phyloP scores from a whole-genome alignment of 2,329 filamentous ascomycete genomes.

The Aureobasidium sp. region DNA sequence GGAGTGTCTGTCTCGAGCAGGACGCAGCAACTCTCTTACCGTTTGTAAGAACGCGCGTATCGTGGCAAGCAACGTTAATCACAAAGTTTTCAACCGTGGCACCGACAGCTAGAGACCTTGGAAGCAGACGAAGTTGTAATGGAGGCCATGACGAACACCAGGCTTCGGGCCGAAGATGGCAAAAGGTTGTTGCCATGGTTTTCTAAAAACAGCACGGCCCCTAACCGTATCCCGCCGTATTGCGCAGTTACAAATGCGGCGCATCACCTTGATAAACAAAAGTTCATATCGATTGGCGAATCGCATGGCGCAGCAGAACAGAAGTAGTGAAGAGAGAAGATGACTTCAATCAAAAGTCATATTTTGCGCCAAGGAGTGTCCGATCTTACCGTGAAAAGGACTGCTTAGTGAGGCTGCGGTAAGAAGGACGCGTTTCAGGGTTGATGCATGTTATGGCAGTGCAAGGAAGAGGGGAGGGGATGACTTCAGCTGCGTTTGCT shows the following conservation, averaged over 20 bases:
- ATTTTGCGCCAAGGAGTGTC: not conserved
- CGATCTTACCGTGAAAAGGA: constrained; percentile 3
- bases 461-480: constrained; percentile 1
- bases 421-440: constrained; percentile 11
- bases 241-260: not conserved
- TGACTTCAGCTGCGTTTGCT: constrained; percentile 1
- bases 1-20: too few relatives aligned
- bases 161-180: not conserved
- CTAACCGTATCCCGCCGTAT: not conserved
- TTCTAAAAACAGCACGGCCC: constrained; percentile 6
- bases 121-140: not conserved
- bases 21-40: too few relatives aligned
- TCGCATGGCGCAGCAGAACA: constrained; percentile 4
- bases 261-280: constrained; percentile 7
- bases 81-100: too few relatives aligned
- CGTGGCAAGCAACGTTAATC: too few relatives aligned
- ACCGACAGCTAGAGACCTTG: not conserved
- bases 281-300: constrained; percentile 11
- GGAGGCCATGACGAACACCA: not conserved
- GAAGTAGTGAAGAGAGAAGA: not conserved
- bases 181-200: constrained; percentile 12
- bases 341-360: not conserved
- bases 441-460: constrained; percentile 4
- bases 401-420: not conserved
- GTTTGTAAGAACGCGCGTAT: too few relatives aligned